Percentiles rank a stretch among this genome's conserved stretches.
Conservation (phyloP, 768 basidiomycete genomes). For the Amanita muscaria region DNA sequence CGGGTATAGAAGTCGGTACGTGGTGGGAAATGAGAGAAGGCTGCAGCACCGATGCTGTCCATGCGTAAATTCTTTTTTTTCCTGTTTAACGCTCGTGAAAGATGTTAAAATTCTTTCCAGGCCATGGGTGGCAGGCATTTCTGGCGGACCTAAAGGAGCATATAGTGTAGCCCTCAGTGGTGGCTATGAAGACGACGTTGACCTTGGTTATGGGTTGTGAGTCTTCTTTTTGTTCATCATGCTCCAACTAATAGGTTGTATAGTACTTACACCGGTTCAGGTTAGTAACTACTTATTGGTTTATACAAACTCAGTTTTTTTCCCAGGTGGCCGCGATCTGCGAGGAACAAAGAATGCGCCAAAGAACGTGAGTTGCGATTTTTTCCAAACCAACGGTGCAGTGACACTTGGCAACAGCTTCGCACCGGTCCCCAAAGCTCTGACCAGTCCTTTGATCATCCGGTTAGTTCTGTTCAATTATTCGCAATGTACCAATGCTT, state of each 20-base stretch:
- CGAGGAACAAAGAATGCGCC: constrained; percentile 75
- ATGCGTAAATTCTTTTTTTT: constrained; percentile 54
- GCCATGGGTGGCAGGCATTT: constrained; percentile 80
- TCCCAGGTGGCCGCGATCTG: constrained; percentile 71
- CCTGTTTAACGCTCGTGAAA: not conserved
- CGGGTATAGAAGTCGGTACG: constrained; percentile 67
- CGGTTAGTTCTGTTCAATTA: constrained; percentile 25
- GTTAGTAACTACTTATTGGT: constrained; percentile 22
- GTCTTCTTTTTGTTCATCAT: constrained; percentile 21
- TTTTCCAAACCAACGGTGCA: not conserved
- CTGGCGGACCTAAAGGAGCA: constrained; percentile 56
- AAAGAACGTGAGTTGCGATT: constrained; percentile 58
- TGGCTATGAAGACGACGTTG: constrained; percentile 82
- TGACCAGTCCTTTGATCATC: constrained; percentile 74
- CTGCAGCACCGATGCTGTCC: constrained; percentile 73
- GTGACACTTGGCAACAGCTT: constrained; percentile 40
- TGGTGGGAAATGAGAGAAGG: constrained; percentile 72
- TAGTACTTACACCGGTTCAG: constrained; percentile 78
- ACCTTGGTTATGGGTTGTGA: constrained; percentile 75
- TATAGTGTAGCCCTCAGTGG: constrained; percentile 85
- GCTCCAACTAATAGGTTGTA: constrained; percentile 1
- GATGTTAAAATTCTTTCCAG: no score
- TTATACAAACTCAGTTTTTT: not conserved
- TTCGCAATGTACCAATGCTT: no score
- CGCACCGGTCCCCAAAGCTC: constrained; percentile 84